Base-by-base conservation (phyloP, 176 grass and related monocot genomes). In the Aegilops speltoides region DNA sequence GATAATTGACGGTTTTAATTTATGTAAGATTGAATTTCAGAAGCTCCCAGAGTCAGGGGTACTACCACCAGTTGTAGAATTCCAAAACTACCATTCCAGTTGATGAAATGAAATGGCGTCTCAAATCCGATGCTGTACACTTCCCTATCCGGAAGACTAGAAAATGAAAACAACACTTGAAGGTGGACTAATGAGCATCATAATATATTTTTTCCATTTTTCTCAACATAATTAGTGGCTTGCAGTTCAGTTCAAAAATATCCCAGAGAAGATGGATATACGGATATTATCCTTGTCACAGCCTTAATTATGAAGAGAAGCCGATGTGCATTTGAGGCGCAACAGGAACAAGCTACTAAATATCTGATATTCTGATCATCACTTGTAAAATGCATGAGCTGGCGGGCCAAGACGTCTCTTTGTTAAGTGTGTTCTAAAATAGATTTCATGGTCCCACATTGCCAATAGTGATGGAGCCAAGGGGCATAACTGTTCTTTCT, bases 391-490 rank as follows among this genome's bases (percentile, higher is more conserved):
- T 61, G 71, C 75, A 79, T 34, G 79, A 89, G 66, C 66, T 90
- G 9, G 61, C 65, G 85, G n/a, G 68, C 79, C 13, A 48, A 48
- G 1, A 14, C 13, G 12, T 50, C 10, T 45, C 43, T 77, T 24
- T 50, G 3, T 76, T 91, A 22, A 81, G 48, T 19, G 86, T 91
- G 41, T 82, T 91, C 68, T 84, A 79, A 69, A 87, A 93, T 70
- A 68, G 38, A 68, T 88, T 89, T 61, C 37, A 84, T 46, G 80
- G 92, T 31, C 29, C 65, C 66, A 43, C 31, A 67, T 46, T 89
- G 61, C 46, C 4, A n/a, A 24, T 43, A 14, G 61, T 31, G 40
- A 61, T 76, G 43, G 12, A 14, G 43, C 43, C 43, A 46, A 46
- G 23, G 48, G 28, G 26, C 15, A 28, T 46, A 25, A 65, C 31